These are phyloP conservation scores for Ormosia emarginata DNA, from an alignment of 306 rosid genomes.

Conservation along the genomic window DNA sequence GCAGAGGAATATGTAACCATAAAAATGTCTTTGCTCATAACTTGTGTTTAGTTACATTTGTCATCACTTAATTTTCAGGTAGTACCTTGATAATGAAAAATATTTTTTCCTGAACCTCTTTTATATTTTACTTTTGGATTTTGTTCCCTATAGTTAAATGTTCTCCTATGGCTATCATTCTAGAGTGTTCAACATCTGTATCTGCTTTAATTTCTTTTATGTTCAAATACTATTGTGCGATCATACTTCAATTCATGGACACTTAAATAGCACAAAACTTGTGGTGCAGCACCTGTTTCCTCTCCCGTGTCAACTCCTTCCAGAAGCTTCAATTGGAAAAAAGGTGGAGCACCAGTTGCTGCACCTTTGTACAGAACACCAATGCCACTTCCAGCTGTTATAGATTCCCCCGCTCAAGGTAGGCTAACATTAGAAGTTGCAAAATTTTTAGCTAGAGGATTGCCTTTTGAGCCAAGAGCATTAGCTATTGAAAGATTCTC, in stretches of 20 bases:
- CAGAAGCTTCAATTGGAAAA: constrained; percentile 22
- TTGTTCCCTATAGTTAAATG: neutral
- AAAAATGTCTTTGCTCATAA: neutral
- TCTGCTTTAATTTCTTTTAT: neutral
- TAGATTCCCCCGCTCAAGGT: constrained; percentile 46
- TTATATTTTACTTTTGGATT: neutral
- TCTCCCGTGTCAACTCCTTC: constrained; percentile 50
- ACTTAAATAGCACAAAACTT: constrained; percentile 4
- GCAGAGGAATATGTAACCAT: neutral
- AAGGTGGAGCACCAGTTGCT: constrained; percentile 30
- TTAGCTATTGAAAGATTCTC: neutral
- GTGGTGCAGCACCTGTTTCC: constrained; percentile 48
- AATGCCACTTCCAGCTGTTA: constrained; percentile 31
- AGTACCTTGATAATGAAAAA: neutral
- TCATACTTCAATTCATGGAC: neutral
- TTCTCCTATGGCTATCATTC: neutral
- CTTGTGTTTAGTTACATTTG: neutral
- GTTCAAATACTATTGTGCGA: neutral
- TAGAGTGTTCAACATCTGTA: neutral
- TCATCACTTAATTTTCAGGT: neutral
- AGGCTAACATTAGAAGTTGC: neutral
- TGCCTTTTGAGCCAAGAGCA: neutral
- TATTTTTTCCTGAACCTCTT: neutral
- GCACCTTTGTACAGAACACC: constrained; percentile 41
- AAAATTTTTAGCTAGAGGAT: neutral